A percentile compares a stretch with the other conserved stretches of the same genome.
Evolutionary conservation across 169 alveolate genomes (phyloP).

Genomic region (Perkinsus marinus): DNA sequence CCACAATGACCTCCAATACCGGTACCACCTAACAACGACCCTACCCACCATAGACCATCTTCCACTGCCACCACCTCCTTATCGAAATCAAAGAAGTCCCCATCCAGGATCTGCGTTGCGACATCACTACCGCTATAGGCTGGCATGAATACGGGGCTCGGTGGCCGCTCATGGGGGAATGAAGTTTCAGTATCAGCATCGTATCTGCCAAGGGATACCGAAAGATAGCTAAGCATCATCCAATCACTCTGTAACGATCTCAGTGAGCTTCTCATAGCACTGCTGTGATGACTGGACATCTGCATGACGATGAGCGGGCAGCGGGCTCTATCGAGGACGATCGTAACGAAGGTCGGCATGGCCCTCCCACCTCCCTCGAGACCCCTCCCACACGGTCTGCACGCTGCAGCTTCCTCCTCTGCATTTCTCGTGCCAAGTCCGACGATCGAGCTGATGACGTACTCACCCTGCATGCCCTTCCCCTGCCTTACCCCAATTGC

Average conservation of each 20-base stretch:
- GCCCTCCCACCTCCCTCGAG: not conserved
- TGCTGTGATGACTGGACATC: constrained; percentile 62
- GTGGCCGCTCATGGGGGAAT: no score
- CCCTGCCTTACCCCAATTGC: not conserved
- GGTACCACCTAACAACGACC: constrained; percentile 36
- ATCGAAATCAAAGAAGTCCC: no score
- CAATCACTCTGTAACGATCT: constrained; percentile 48
- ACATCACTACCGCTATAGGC: no score
- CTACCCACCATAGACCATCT: not conserved
- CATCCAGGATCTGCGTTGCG: no score
- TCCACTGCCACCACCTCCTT: no score
- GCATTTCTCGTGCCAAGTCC: not conserved
- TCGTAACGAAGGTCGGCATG: no score
- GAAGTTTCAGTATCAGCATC: no score
- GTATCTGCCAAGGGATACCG: no score
- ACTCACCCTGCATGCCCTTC: not conserved
- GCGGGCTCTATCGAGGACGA: not conserved
- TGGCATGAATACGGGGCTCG: no score
- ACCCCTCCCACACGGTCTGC: not conserved
- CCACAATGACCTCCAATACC: constrained; percentile 47
- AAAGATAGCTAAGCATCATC: no score
- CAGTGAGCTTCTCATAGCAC: constrained; percentile 62
- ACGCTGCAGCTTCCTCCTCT: not conserved
- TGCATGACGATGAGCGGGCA: constrained; percentile 20
- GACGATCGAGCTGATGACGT: not conserved